Conservation (phyloP, 768 basidiomycete species). For the Psilocybe azurescens region DNA sequence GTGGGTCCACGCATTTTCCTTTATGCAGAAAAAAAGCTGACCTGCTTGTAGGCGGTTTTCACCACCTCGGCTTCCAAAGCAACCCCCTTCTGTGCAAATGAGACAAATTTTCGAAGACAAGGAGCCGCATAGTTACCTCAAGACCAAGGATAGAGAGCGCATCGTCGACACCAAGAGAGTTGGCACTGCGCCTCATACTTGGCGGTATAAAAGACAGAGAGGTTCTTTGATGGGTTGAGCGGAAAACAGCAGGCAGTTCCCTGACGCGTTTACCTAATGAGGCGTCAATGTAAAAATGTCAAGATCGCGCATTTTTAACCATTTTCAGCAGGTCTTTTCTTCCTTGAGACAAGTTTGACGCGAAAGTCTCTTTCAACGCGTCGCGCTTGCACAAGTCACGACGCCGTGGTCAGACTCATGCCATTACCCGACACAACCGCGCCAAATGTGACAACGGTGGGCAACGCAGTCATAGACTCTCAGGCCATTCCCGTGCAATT, state of each 20-base stretch:
- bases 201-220: slow-evolving; percentile 10
- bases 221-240: slow-evolving; percentile 2
- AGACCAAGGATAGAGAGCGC: slow-evolving; percentile 55
- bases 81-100: slow-evolving; percentile 48
- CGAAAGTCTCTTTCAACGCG: background rate
- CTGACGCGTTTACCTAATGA: slow-evolving; percentile 28
- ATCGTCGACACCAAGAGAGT: slow-evolving; percentile 26
- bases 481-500: slow-evolving; percentile 13
- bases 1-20: background rate
- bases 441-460: slow-evolving; percentile 12
- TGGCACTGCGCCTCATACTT: slow-evolving; percentile 2
- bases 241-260: slow-evolving; percentile 3
- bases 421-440: slow-evolving; percentile 3
- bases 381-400: background rate
- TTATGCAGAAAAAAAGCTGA: slow-evolving; percentile 26
- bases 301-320: background rate
- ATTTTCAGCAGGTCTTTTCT: too few species aligned
- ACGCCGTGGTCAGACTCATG: slow-evolving; percentile 5
- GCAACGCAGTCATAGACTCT: slow-evolving; percentile 7
- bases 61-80: slow-evolving; percentile 58
- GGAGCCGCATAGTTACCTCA: slow-evolving; percentile 45
- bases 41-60: slow-evolving; percentile 74
- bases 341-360: too few species aligned
- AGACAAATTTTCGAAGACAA: slow-evolving; percentile 1
- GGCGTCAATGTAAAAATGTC: slow-evolving; percentile 7